phyloP scores from a whole-genome alignment of 2,329 filamentous ascomycete species.

The Diplodia sapinea region DNA sequence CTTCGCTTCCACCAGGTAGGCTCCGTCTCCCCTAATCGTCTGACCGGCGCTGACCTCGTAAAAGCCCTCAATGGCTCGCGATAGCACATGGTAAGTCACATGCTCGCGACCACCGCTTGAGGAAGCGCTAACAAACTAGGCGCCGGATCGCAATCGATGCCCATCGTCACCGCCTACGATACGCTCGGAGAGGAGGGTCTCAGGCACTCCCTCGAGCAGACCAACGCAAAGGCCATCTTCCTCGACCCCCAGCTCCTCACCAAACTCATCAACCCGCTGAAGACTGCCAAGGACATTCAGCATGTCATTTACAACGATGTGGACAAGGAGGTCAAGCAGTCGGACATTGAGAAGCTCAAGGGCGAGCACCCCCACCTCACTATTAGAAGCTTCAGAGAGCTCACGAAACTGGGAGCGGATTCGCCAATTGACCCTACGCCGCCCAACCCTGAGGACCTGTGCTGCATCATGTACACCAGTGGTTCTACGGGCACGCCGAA shows the following conservation, averaged over 20 bases:
- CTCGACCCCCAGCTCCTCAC: conserved; percentile 76
- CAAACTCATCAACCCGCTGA: conserved; percentile 60
- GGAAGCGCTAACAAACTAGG: conserved; percentile 42
- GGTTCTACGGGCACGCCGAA: conserved; percentile 89
- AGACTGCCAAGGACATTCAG: conserved; percentile 62
- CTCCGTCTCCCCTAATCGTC: conserved; percentile 28
- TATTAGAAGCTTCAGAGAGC: conserved; percentile 62
- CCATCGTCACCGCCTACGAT: conserved; percentile 94
- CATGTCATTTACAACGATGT: conserved; percentile 65
- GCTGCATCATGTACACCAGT: conserved; percentile 83
- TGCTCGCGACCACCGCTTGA: not conserved
- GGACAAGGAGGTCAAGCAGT: conserved; percentile 55
- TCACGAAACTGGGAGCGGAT: conserved; percentile 63
- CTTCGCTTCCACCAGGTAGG: conserved; percentile 76
- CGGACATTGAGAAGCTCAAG: conserved; percentile 61
- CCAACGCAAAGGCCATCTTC: conserved; percentile 81
- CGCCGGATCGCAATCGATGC: conserved; percentile 81
- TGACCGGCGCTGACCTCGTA: conserved; percentile 21
- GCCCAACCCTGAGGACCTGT: conserved; percentile 76
- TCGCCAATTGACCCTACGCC: conserved; percentile 74
- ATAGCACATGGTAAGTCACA: conserved; percentile 69
- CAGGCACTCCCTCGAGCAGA: conserved; percentile 84
- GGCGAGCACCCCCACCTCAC: conserved; percentile 59
- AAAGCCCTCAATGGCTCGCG: conserved; percentile 79
- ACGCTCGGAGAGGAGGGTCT: conserved; percentile 85